A percentile compares a stretch with the other conserved stretches of the same genome.
Evolutionary conservation across 306 rosid species (phyloP).

Genomic region (Acacia acuminata): DNA sequence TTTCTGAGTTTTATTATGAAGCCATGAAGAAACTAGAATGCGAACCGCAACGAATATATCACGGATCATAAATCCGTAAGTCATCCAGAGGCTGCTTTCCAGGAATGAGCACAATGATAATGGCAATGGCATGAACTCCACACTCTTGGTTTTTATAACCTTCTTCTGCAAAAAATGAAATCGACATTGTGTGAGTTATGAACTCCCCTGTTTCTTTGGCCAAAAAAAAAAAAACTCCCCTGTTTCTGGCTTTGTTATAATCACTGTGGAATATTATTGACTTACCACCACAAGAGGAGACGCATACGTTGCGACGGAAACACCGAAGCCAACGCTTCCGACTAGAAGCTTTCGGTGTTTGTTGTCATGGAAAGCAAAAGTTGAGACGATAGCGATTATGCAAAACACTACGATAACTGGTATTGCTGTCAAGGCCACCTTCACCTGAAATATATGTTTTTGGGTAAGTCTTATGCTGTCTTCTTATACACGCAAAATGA

Average conservation of each 20-base stretch:
- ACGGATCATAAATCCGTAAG: constrained; percentile 61
- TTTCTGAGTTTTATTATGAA: not conserved
- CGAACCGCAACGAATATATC: constrained; percentile 80
- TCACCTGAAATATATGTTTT: constrained; percentile 44
- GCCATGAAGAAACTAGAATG: not conserved
- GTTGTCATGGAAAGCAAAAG: constrained; percentile 48
- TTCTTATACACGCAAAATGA: not conserved
- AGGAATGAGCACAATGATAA: constrained; percentile 74
- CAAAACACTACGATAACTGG: constrained; percentile 44
- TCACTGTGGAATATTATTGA: not conserved
- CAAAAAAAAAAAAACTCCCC: no score
- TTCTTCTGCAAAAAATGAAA: constrained; percentile 55
- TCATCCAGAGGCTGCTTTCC: constrained; percentile 63
- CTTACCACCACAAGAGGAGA: constrained; percentile 87
- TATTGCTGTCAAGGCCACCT: constrained; percentile 39
- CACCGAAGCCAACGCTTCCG: constrained; percentile 63
- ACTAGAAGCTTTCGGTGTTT: constrained; percentile 62
- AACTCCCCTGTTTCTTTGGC: constrained; percentile 30
- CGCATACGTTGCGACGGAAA: constrained; percentile 61
- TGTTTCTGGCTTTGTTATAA: constrained; percentile 5
- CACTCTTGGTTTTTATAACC: constrained; percentile 72
- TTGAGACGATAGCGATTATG: constrained; percentile 46
- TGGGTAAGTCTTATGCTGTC: not conserved
- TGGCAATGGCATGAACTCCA: constrained; percentile 85
- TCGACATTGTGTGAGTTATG: not conserved